Conservation (phyloP, 345 rosid genomes). For the Ceriops zippeliana region DNA sequence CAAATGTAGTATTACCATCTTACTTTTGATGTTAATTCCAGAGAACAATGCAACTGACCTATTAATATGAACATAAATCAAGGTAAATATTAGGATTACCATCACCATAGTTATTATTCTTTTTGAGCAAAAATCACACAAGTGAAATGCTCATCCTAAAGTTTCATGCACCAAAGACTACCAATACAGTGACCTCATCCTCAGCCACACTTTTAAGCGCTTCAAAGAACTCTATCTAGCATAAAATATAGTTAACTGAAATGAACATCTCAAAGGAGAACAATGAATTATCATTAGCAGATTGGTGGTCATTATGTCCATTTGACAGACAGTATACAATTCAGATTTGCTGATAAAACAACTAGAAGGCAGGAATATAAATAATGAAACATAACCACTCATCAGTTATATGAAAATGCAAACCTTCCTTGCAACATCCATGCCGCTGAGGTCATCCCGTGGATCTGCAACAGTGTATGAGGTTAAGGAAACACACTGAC, state of each 20-base stretch:
- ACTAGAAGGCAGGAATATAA: slow-evolving; percentile 8
- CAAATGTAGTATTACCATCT: neutral
- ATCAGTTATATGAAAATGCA: slow-evolving; percentile 11
- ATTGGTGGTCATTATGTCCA: neutral
- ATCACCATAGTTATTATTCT: neutral
- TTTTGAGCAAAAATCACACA: neutral
- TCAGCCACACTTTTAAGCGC: too few relatives aligned
- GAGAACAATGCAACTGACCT: neutral
- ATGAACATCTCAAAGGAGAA: too few relatives aligned
- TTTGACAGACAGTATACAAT: slow-evolving; percentile 7
- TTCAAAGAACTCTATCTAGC: too few relatives aligned
- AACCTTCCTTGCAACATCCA: slow-evolving; percentile 99
- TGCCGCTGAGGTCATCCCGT: slow-evolving; percentile 91
- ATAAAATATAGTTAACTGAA: too few relatives aligned
- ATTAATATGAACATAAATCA: neutral
- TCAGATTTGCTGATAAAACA: slow-evolving; percentile 8
- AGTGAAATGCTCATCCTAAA: too few relatives aligned
- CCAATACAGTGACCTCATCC: too few relatives aligned
- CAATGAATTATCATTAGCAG: neutral
- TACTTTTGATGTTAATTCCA: neutral
- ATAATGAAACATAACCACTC: neutral
- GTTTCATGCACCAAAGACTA: too few relatives aligned
- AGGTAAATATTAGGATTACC: slow-evolving; percentile 9
- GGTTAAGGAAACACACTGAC: neutral
- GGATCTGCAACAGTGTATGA: slow-evolving; percentile 62